Conservation (phyloP, 495 filamentous ascomycete species). For the Daldinia grandis region DNA sequence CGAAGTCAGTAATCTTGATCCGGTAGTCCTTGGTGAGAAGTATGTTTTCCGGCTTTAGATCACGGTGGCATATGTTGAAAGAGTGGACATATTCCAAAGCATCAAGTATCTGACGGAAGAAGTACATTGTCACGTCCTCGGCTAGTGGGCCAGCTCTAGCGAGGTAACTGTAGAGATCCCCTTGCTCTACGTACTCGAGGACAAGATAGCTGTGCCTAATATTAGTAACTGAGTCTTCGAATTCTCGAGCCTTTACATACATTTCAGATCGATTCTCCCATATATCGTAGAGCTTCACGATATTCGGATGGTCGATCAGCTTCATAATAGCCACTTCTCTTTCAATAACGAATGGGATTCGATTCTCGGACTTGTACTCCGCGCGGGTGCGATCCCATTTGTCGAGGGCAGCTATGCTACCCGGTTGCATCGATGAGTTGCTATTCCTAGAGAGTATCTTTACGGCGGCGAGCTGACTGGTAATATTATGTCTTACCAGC, state of each 20-base stretch:
- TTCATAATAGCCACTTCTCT: conserved; percentile 96
- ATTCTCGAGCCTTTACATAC: conserved; percentile 62
- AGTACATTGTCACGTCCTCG: conserved; percentile 81
- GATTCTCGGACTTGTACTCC: conserved; percentile 63
- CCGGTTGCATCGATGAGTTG: conserved; percentile 73
- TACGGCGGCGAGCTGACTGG: conserved; percentile 81
- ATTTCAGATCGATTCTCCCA: conserved; percentile 96
- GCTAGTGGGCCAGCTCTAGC: conserved; percentile 68
- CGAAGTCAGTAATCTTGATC: conserved; percentile 95
- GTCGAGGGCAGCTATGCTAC: conserved; percentile 79
- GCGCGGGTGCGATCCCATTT: conserved; percentile 53
- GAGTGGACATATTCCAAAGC: conserved; percentile 91
- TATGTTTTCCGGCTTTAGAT: conserved; percentile 98
- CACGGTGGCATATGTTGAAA: conserved; percentile 93
- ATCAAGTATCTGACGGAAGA: conserved; percentile 93
- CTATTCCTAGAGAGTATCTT: conserved; percentile 90
- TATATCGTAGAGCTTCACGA: conserved; percentile 90
- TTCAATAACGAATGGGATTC: conserved; percentile 87
- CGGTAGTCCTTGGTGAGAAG: conserved; percentile 74
- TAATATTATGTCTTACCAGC: conserved; percentile 76
- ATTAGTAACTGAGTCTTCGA: conserved; percentile 37
- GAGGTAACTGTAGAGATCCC: conserved; percentile 89
- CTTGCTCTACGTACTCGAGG: conserved; percentile 91
- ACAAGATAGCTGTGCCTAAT: conserved; percentile 79
- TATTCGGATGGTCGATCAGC: conserved; percentile 89